Evolutionary conservation across 306 rosid species (phyloP).

Genomic region (Citrullus mucosospermus): DNA sequence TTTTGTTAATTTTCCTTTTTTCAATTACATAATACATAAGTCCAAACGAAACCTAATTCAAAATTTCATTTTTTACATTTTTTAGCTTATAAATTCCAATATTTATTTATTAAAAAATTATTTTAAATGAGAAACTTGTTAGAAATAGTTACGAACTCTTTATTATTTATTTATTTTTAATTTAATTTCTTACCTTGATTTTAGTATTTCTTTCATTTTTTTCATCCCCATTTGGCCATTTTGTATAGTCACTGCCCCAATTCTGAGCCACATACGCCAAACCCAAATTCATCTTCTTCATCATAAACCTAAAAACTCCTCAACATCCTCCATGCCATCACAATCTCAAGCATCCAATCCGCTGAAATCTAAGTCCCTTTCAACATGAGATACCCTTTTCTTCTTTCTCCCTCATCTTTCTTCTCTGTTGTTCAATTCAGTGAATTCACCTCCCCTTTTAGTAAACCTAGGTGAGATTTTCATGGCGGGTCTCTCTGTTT

Average conservation of each 20-base stretch:
- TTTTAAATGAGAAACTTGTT: too few species aligned
- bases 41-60: too few species aligned
- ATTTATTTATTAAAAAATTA: too few species aligned
- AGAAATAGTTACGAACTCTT: too few species aligned
- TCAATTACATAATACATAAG: too few species aligned
- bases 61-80: too few species aligned
- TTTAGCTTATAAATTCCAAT: too few species aligned
- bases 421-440: not conserved
- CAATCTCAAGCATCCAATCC: not conserved
- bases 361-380: not conserved
- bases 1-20: too few species aligned
- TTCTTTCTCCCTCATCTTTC: not conserved
- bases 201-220: too few species aligned
- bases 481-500: constrained; percentile 63
- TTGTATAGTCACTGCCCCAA: not conserved
- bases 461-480: not conserved
- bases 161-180: too few species aligned
- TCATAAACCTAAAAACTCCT: not conserved
- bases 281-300: not conserved
- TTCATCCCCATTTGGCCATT: too few species aligned
- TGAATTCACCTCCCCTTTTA: not conserved
- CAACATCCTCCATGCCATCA: not conserved
- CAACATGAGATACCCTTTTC: not conserved
- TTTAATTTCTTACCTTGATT: too few species aligned
- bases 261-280: not conserved